Conservation (phyloP, 2,329 filamentous ascomycete genomes). For the Mycosphaerelloides madeirae region DNA sequence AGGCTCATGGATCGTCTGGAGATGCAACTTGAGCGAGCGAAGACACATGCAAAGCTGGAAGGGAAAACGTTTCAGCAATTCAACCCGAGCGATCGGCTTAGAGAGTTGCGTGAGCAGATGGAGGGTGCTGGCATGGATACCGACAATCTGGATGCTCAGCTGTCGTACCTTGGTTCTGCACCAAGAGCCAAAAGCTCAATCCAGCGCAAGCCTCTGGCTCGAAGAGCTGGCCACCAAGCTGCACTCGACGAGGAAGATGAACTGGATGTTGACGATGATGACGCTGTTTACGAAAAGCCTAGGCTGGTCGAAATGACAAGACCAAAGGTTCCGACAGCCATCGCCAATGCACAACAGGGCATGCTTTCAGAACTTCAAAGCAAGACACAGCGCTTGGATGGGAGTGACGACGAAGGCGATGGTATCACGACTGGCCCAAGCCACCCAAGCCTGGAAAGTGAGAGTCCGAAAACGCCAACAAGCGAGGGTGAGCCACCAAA, state of each 20-base stretch:
- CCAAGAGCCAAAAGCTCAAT: conserved; percentile 38
- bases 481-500: conserved; percentile 49
- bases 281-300: conserved; percentile 71
- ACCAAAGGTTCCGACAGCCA: conserved; percentile 57
- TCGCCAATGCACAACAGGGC: conserved; percentile 54
- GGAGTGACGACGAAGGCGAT: conserved; percentile 67
- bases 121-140: conserved; percentile 54
- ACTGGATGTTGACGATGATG: conserved; percentile 44
- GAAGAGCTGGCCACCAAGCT: conserved; percentile 12
- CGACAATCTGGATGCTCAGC: conserved; percentile 46
- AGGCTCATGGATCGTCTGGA: conserved; percentile 88
- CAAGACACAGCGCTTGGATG: conserved; percentile 69
- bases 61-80: conserved; percentile 82
- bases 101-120: conserved; percentile 92
- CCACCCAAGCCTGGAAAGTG: conserved; percentile 68
- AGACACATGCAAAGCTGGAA: conserved; percentile 96
- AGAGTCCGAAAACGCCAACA: conserved; percentile 61
- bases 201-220: conserved; percentile 32
- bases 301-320: conserved; percentile 73
- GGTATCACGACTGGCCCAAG: conserved; percentile 69
- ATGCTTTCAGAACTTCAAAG: conserved; percentile 67
- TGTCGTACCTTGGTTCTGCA: conserved; percentile 60
- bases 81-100: conserved; percentile 84
- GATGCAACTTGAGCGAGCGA: conserved; percentile 91
- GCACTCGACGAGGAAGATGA: conserved; percentile 34